These are phyloP conservation scores for Agroathelia rolfsii DNA, from an alignment of 1,284 basidiomycete genomes.

Conservation along the genomic window DNA sequence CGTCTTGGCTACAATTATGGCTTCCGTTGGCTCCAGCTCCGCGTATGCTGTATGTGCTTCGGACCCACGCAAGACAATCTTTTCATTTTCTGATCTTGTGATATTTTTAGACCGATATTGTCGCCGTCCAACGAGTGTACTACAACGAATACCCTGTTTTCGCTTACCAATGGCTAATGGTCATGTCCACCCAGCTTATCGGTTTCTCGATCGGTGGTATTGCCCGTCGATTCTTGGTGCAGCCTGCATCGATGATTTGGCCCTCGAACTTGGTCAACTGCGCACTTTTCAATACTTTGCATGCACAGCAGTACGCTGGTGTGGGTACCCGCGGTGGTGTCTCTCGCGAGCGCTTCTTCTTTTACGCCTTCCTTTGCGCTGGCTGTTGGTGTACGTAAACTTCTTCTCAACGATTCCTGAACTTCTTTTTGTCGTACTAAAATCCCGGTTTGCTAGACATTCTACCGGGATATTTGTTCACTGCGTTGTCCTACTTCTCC, in stretches of 20 bases:
- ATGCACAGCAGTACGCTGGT: conserved; percentile 53
- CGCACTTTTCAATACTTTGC: conserved; percentile 75
- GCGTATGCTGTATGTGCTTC: conserved; percentile 42
- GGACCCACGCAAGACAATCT: conserved; percentile 9
- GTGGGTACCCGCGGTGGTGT: conserved; percentile 57
- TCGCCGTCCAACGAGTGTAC: conserved; percentile 66
- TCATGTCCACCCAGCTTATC: conserved; percentile 80
- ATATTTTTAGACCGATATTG: conserved; percentile 50
- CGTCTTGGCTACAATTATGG: conserved; percentile 35
- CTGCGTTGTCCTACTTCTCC: conserved; percentile 58
- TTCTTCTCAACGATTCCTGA: no score
- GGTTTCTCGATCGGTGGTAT: conserved; percentile 84
- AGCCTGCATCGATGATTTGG: conserved; percentile 93
- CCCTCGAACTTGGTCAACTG: conserved; percentile 76
- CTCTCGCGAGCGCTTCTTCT: conserved; percentile 70
- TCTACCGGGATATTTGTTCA: conserved; percentile 65
- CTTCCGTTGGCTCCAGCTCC: conserved; percentile 47
- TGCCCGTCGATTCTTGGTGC: conserved; percentile 68
- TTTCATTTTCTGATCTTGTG: not conserved
- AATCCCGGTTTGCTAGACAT: no score
- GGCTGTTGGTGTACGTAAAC: conserved; percentile 68
- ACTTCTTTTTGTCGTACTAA: no score
- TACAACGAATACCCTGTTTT: conserved; percentile 37
- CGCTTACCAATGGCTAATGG: conserved; percentile 65
- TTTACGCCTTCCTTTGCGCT: conserved; percentile 48